Percentiles rank a stretch among this genome's conserved stretches.
Evolutionary conservation across 2,329 filamentous ascomycete species (phyloP).

Genomic region (Verticillium tricorpus): DNA sequence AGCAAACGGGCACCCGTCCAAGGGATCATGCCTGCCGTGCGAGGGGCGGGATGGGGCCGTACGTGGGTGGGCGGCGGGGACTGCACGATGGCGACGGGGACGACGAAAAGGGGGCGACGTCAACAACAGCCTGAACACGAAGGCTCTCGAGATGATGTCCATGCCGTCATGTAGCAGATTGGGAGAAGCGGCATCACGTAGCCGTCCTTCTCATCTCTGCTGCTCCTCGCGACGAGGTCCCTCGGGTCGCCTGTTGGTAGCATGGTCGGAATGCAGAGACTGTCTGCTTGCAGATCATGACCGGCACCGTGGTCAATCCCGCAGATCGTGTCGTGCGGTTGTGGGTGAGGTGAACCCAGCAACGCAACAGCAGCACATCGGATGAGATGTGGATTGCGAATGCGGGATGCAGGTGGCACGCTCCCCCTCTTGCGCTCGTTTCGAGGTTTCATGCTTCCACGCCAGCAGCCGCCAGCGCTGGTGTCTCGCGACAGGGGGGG

Average conservation of each 20-base stretch:
- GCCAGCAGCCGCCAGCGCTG: slow-evolving; percentile 2
- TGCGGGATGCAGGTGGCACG: neutral
- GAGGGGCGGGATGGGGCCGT: neutral
- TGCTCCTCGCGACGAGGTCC: neutral
- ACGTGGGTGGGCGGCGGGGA: neutral
- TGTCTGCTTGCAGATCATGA: neutral
- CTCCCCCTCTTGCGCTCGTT: neutral
- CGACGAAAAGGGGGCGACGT: neutral
- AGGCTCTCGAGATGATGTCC: neutral
- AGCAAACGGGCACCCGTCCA: neutral
- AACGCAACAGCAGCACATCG: neutral
- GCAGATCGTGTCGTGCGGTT: neutral
- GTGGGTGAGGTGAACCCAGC: neutral
- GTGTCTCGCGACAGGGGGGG: neutral
- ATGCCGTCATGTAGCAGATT: neutral
- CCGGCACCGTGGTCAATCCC: neutral
- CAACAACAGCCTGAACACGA: neutral
- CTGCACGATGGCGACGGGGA: neutral
- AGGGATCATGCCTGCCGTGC: neutral
- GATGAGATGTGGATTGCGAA: neutral
- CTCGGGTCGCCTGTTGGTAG: neutral
- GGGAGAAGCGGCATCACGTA: neutral
- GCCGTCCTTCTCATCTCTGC: neutral
- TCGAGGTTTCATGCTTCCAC: slow-evolving; percentile 4
- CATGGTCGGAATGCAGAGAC: neutral